Base-by-base conservation (phyloP, 1,284 basidiomycete species). In the Neonothopanus nambi region DNA sequence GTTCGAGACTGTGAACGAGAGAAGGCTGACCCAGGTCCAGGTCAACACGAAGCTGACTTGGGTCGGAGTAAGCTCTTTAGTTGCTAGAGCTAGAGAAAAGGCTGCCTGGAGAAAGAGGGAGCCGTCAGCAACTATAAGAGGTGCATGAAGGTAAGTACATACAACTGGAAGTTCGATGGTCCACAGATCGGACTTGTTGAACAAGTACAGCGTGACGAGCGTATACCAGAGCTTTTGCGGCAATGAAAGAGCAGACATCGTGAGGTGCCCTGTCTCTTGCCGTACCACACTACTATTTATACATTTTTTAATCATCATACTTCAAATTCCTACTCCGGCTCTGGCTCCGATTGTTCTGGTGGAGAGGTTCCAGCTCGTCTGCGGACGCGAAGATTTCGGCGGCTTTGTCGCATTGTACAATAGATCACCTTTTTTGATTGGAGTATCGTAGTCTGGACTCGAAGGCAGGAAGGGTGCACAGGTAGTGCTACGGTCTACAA, bases 151-250 rank as follows among this genome's bases (percentile, higher is more conserved):
- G 1, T n/a, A n/a, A n/a, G n/a, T 11, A 21, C 23, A 7, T 40
- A 53, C 51, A 26, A 47, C 44, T 1, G 51, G 51, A 5, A 48
- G 24, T 5, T 52, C 43, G n/a, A 44, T 56, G 18, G 54, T 56
- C 33, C 48, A 52, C 13, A 56, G 47, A 40, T 56, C 54, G 38
- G 54, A 56, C 30, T 51, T 40, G 24, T 36, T 55, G 49, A 55
- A 55, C 13, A 55, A 47, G 23, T 50, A 33, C 2, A 50, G 24
- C 2, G 47, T 54, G 7, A 35, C 30, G 20, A 50, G 33, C 13
- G 26, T 35, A 40, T 50, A 15, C 26, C 47, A 37, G 37, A 54
- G 38, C 26, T 24, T 43, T n/a, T 43, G 20, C 21, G 21, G 15
- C 13, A 24, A 15, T 8, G 21, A 21, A n/a, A 43, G 30, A 33